Conservation (phyloP, 2,329 filamentous ascomycete species). For the Ascosphaera pollenicola region DNA sequence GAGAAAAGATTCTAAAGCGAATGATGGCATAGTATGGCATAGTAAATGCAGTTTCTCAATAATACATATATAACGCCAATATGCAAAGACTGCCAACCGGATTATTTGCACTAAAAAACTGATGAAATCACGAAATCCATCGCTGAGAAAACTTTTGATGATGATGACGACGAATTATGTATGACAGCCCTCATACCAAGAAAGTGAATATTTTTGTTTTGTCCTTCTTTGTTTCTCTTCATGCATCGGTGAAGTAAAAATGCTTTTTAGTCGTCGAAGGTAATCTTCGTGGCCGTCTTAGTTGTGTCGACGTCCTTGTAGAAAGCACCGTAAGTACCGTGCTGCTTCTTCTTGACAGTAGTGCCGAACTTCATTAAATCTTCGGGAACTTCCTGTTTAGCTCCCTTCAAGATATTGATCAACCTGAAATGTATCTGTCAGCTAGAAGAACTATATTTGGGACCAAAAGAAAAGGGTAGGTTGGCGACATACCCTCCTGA, state of each 20-base stretch:
- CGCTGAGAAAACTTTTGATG: no score
- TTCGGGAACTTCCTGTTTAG: constrained; percentile 75
- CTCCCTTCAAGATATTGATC: constrained; percentile 87
- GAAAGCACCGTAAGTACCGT: constrained; percentile 87
- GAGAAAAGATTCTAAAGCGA: no score
- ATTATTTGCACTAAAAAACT: no score
- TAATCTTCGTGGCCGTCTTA: constrained; percentile 78
- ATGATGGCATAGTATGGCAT: no score
- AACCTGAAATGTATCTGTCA: constrained; percentile 30
- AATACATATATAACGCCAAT: no score
- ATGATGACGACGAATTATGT: no score
- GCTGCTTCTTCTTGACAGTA: constrained; percentile 96
- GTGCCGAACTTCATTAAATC: constrained; percentile 88
- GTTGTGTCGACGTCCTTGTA: constrained; percentile 75
- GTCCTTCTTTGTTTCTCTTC: background rate
- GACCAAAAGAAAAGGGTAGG: background rate
- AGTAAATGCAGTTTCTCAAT: no score
- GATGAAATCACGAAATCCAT: no score
- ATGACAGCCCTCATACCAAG: no score
- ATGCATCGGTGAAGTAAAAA: background rate
- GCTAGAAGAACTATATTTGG: background rate
- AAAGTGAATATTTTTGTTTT: background rate
- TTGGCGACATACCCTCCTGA: constrained; percentile 53
- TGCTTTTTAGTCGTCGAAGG: constrained; percentile 40
- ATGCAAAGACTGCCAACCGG: no score